Evolutionary conservation across 2,329 filamentous ascomycete genomes (phyloP), one percentile per base, ranked within the genome.

Genomic region (Cordyceps cicadae): DNA sequence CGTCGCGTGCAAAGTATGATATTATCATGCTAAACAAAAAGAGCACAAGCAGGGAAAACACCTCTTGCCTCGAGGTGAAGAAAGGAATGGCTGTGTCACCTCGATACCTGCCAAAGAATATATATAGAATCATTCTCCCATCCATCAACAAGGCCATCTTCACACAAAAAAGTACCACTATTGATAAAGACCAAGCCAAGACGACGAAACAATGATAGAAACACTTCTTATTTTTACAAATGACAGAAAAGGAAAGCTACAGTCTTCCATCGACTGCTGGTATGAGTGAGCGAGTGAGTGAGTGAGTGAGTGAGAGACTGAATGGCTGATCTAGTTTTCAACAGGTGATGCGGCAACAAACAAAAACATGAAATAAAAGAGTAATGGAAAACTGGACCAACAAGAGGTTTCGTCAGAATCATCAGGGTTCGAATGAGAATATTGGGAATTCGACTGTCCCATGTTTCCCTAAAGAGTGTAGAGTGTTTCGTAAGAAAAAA

Each of bases 401-500:
- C 43, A 60, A 54, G 41, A 48, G 48, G 57, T 37, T 54, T 60
- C 58, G 58, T 60, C 50, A 60, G 43, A 54, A 60, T 60, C 58
- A 60, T 60, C 58, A 60, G 58, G 58, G 54, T 37, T 49, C 43
- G 58, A 49, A 39, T 37, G 41, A 32, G 46, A 54, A 49, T 39
- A 1, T 14, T 19, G n/a, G 34, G 32, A 50, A 37, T 19, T 19
- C 19, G 11, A 48, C 32, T 43, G 24, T 39, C 11, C 45, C 14
- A 57, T n/a, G 39, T 12, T 57, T 57, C 53, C 59, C 29, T 61
- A 61, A 57, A 57, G 59, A 61, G 59, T 57, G 59, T 61, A 34
- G 24, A 56, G 53, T 61, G 58, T n/a, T 59, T 50, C 53, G 34
- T 58, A 51, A 58, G 39, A 50, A 48, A 50, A 9, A 54, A n/a